Base-by-base conservation (phyloP, 2,329 filamentous ascomycete genomes). In the Hypoxylon sp. region DNA sequence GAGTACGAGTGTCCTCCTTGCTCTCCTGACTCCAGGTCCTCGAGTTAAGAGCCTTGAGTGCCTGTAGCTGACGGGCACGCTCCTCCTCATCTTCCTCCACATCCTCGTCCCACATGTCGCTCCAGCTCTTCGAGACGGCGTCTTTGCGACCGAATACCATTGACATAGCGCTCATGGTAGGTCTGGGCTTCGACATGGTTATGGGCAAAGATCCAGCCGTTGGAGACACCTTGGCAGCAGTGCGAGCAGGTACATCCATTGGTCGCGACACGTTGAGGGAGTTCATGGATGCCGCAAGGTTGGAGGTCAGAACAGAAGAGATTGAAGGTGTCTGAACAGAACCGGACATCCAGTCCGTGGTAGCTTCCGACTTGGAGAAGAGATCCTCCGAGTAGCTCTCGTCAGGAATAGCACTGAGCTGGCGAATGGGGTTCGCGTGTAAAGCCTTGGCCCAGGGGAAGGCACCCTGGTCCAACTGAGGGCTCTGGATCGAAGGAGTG, bases 401-500 rank as follows among this genome's bases (percentile, higher is more conserved):
- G 65, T 93, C 92, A 63, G 89, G 91, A 73, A 98, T 97, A 74
- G 86, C 91, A 65, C 94, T 97, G 68, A 98, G 87, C 78, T 97
- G 93, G 67, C 94, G 92, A 64, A 89, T 83, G n/a, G 91, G 88
- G 63, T 86, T 93, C 69, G 89, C 89, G 68, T 96, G 92, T 59
- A 98, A 82, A 70, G 93, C 94, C 82, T 96, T 95, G 73, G 93
- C 90, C 96, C 96, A 99, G 1, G 95, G 94, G 85, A 98, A 98
- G 4, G 93, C 91, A 62, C 93, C 92, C 64, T 86, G 86, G 74
- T 94, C 92, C 73, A 96, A 79, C 72, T 91, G 88, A 21, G 96
- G 93, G 74, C 91, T 97, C 80, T 95, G 93, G 77, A 99, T 90
- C 3, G 96, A 98, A 14, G 96, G 96, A 2, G 96, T 99, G 65